Evolutionary conservation across 1,284 basidiomycete genomes (phyloP).

Genomic region (Microstroma glucosiphilum): DNA sequence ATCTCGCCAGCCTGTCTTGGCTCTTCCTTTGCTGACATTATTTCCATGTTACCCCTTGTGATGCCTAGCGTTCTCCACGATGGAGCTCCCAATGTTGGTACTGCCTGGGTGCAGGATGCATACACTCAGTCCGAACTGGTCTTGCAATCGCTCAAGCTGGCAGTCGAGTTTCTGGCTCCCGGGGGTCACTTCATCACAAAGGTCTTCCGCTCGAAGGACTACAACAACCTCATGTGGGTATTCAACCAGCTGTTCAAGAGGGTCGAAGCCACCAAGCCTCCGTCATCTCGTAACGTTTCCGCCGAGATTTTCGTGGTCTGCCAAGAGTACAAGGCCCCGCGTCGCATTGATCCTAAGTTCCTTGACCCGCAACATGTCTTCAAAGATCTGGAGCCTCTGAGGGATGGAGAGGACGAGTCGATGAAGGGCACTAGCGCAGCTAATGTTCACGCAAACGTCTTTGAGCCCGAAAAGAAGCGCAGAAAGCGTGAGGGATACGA

Average conservation of each 20-base stretch:
- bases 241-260: slow-evolving; percentile 93
- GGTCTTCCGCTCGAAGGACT: slow-evolving; percentile 96
- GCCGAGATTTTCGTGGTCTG: slow-evolving; percentile 99
- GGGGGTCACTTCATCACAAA: slow-evolving; percentile 91
- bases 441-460: slow-evolving; percentile 64
- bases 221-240: slow-evolving; percentile 98
- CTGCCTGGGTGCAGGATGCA: slow-evolving; percentile 98
- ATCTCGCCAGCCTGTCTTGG: neutral
- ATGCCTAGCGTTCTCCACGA: slow-evolving; percentile 75
- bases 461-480: slow-evolving; percentile 94
- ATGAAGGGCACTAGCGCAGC: slow-evolving; percentile 39
- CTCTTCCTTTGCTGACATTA: neutral
- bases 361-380: slow-evolving; percentile 96
- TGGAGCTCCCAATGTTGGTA: slow-evolving; percentile 98
- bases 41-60: neutral
- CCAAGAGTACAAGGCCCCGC: slow-evolving; percentile 87
- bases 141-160: slow-evolving; percentile 88
- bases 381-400: slow-evolving; percentile 67
- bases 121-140: slow-evolving; percentile 96
- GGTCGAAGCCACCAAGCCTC: slow-evolving; percentile 98
- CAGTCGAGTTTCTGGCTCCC: slow-evolving; percentile 87
- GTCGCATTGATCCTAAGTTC: slow-evolving; percentile 95
- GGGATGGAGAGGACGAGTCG: slow-evolving; percentile 17
- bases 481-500: slow-evolving; percentile 89
- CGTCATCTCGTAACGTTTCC: slow-evolving; percentile 96